Evolutionary conservation across 2,329 filamentous ascomycete species (phyloP), one percentile per base, ranked within the genome.

Genomic region (Colletotrichum gigasporum): DNA sequence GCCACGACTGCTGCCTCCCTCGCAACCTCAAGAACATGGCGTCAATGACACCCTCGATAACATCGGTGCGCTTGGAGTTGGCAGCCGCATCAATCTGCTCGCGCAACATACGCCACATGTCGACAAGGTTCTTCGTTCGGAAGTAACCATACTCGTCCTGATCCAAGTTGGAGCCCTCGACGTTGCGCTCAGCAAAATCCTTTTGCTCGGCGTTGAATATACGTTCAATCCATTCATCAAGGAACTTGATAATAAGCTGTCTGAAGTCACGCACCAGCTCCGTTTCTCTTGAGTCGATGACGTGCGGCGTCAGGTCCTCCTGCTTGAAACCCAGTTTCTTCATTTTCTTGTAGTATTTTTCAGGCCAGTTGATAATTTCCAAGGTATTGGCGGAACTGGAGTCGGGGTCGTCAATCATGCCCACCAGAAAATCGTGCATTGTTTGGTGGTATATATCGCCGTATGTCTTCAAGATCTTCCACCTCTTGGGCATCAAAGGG

Each of bases 331-430:
- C 94, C 16, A 99, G 86, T 78, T 96, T 96, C 72, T 84, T 85
- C 94, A 99, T 97, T 80, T 97, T 97, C 72, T 90, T 87, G 79
- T 98, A 97, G 81, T 99, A 99, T 74, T 95, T 96, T 67, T 96
- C 93, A 5, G 92, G 93, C 91, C 95, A 99, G 73, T 96, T 91
- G 72, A 98, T 91, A 69, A 99, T 96, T 68, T 93, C 91, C 18
- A 99, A 87, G 71, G 96, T 91, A 74, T 97, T 93, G 20, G 91
- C 91, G 1, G 94, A 94, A 47, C 89, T 93, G n/a, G 93, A 86
- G 53, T 94, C 89, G 1, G 91, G 87, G 72, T 97, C 92, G 70
- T 97, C 91, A 63, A 98, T 90, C 74, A 94, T 88, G 24, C 83
- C 87, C 55, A 96, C 81, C 9, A 99, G 85, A 76, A 96, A 97